Percentiles rank a stretch among this genome's conserved stretches.
These are phyloP conservation scores for Debaryomyces nepalensis DNA, from an alignment of 1,139 yeast genomes.

Conservation along the genomic window DNA sequence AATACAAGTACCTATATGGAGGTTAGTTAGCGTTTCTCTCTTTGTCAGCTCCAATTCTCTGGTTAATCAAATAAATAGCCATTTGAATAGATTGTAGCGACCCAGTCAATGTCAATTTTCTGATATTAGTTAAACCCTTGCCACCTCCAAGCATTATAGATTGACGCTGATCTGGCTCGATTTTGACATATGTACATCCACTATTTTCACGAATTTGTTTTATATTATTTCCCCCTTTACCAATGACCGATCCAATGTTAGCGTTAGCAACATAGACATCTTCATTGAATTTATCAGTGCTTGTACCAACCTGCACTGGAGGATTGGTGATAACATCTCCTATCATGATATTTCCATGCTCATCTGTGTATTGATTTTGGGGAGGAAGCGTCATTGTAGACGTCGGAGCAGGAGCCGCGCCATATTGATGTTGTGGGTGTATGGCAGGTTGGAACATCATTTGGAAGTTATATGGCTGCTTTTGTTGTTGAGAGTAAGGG, in stretches of 20 bases:
- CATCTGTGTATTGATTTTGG: conserved; percentile 48
- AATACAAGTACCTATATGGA: conserved; percentile 2
- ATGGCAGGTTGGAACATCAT: conserved; percentile 50
- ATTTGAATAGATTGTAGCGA: conserved; percentile 70
- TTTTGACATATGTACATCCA: conserved; percentile 73
- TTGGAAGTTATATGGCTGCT: conserved; percentile 43
- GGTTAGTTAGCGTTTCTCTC: conserved; percentile 40
- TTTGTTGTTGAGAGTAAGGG: conserved; percentile 24
- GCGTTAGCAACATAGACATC: conserved; percentile 77
- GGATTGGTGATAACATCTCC: conserved; percentile 51
- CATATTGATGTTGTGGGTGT: conserved; percentile 42
- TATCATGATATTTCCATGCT: conserved; percentile 49
- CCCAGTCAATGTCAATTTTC: conserved; percentile 75
- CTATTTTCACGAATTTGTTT: conserved; percentile 78
- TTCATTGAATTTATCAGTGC: conserved; percentile 59
- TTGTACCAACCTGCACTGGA: conserved; percentile 41
- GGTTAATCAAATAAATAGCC: conserved; percentile 78
- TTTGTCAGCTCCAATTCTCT: conserved; percentile 70
- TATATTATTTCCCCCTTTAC: conserved; percentile 83
- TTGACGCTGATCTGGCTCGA: conserved; percentile 57
- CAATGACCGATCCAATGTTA: conserved; percentile 83
- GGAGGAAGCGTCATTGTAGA: conserved; percentile 30
- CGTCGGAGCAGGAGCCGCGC: conserved; percentile 21
- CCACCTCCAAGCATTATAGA: conserved; percentile 60
- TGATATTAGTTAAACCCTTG: conserved; percentile 57